Percentiles rank a stretch among this genome's conserved stretches.
Conservation (phyloP, 1,284 basidiomycete species). For the Leccinum fallax region DNA sequence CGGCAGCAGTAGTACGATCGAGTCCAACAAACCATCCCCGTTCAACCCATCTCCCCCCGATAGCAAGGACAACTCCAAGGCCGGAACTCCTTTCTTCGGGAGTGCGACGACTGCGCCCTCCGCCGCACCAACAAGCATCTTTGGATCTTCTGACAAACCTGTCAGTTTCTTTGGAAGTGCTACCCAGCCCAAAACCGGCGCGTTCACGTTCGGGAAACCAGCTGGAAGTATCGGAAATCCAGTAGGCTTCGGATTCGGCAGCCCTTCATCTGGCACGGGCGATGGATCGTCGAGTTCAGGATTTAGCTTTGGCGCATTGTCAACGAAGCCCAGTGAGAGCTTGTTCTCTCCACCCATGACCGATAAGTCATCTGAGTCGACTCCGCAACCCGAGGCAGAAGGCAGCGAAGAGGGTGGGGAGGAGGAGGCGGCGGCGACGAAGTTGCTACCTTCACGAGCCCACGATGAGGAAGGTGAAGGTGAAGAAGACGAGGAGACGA, state of each 20-base stretch:
- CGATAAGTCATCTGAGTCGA: conserved; percentile 36
- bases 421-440: conserved; percentile 28
- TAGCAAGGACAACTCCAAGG: conserved; percentile 17
- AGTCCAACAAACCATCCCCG: conserved; percentile 16
- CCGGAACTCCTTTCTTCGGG: conserved; percentile 21
- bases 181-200: conserved; percentile 25
- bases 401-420: conserved; percentile 38
- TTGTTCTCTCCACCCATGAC: conserved; percentile 33
- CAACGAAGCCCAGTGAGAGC: conserved; percentile 27
- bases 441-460: conserved; percentile 42
- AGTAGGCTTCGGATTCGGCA: conserved; percentile 59
- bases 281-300: conserved; percentile 22
- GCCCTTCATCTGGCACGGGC: conserved; percentile 38
- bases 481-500: conserved; percentile 81
- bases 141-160: conserved; percentile 32
- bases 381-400: conserved; percentile 38
- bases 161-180: conserved; percentile 36
- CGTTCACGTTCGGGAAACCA: conserved; percentile 35
- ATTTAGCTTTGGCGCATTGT: conserved; percentile 34
- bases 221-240: conserved; percentile 58
- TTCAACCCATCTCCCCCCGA: conserved; percentile 17
- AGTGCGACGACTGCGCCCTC: conserved; percentile 12
- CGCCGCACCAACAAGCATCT: conserved; percentile 18
- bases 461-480: conserved; percentile 76
- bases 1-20: conserved; percentile 17